These are phyloP conservation scores for Penicillium canariense DNA, from an alignment of 495 filamentous ascomycete genomes.

Conservation along the genomic window DNA sequence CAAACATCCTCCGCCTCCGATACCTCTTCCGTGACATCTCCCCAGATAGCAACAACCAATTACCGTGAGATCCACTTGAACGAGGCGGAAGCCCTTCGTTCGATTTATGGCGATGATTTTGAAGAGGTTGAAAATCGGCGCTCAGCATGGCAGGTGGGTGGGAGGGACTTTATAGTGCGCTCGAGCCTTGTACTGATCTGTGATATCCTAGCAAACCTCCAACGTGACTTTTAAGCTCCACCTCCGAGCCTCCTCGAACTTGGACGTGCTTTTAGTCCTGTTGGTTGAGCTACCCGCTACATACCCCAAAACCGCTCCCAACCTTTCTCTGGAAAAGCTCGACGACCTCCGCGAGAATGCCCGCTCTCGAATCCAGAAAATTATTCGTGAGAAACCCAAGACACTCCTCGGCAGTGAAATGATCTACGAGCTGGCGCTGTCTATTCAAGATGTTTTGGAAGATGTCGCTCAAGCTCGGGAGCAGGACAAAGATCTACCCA, in stretches of 20 bases:
- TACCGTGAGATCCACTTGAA: slow-evolving; percentile 83
- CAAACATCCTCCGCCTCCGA: slow-evolving; percentile 32
- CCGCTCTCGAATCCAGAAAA: slow-evolving; percentile 64
- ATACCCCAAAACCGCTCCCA: slow-evolving; percentile 84
- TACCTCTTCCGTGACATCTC: slow-evolving; percentile 26
- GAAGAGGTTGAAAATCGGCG: slow-evolving; percentile 66
- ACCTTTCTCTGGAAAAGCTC: slow-evolving; percentile 64
- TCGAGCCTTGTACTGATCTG: slow-evolving; percentile 1
- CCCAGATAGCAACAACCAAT: slow-evolving; percentile 50
- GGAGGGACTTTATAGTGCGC: background rate
- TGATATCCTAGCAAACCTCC: slow-evolving; percentile 57
- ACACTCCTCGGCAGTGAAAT: slow-evolving; percentile 76
- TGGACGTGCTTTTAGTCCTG: slow-evolving; percentile 61
- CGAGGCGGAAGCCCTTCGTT: slow-evolving; percentile 80
- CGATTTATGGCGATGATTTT: slow-evolving; percentile 93
- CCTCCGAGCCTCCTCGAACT: slow-evolving; percentile 67
- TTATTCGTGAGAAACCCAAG: slow-evolving; percentile 67
- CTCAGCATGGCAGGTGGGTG: slow-evolving; percentile 80
- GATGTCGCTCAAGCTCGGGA: slow-evolving; percentile 75
- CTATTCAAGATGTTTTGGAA: slow-evolving; percentile 83
- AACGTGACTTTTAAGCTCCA: slow-evolving; percentile 78
- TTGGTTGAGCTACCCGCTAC: slow-evolving; percentile 79
- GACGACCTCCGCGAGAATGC: slow-evolving; percentile 62
- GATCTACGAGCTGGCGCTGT: slow-evolving; percentile 82
- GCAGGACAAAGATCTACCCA: slow-evolving; percentile 71